Conservation (phyloP, 108 stramenopile genomes). For the Pseudonitzschia multiseries region DNA sequence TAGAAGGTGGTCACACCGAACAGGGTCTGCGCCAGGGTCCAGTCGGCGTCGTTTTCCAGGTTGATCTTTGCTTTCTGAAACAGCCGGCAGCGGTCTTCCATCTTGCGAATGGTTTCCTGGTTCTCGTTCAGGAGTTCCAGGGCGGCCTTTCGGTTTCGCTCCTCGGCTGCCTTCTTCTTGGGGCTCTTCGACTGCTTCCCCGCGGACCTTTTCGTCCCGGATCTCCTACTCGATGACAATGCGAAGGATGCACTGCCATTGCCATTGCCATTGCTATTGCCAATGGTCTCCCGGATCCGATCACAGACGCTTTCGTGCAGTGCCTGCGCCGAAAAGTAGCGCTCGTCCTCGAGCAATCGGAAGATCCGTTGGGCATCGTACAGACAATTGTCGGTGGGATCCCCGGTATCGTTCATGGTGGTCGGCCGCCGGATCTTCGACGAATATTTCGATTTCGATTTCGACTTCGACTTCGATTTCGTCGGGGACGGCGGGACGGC, state of each 20-base stretch:
- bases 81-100: constrained; percentile 36
- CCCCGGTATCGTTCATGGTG: constrained; percentile 47
- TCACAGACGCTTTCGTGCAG: constrained; percentile 43
- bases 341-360: constrained; percentile 63
- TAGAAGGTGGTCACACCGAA: constrained; percentile 85
- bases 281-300: constrained; percentile 14
- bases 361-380: constrained; percentile 58
- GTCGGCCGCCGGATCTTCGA: constrained; percentile 22
- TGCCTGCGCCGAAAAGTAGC: constrained; percentile 59
- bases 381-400: constrained; percentile 38
- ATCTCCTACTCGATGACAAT: background rate
- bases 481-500: background rate
- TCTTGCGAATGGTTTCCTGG: constrained; percentile 20
- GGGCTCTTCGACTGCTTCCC: background rate
- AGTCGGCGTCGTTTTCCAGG: constrained; percentile 45
- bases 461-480: background rate
- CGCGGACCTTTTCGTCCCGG: background rate
- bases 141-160: background rate
- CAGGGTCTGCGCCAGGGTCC: constrained; percentile 64
- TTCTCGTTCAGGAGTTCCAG: constrained; percentile 17
- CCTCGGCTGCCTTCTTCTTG: background rate
- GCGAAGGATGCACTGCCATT: too few species aligned
- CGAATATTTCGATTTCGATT: background rate
- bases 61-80: constrained; percentile 44
- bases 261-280: too few species aligned